A percentile compares a stretch with the other conserved stretches of the same genome.
Conservation (phyloP, 345 rosid species). For the Melaleuca alternifolia region DNA sequence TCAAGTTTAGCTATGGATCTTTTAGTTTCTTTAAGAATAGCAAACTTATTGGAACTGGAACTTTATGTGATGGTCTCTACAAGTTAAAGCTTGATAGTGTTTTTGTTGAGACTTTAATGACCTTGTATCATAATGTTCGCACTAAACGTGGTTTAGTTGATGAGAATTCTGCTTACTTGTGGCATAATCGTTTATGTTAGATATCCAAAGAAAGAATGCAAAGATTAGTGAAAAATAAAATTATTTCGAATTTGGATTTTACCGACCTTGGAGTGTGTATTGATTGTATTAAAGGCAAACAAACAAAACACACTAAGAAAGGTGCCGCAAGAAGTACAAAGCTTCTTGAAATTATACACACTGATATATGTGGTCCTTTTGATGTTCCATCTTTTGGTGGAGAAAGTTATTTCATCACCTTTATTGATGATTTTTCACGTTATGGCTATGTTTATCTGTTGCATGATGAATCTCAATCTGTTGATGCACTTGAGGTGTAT, state of each 20-base stretch:
- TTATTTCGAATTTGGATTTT: background rate
- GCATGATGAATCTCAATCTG: background rate
- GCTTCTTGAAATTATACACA: constrained; percentile 1
- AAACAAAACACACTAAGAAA: background rate
- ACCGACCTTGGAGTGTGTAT: background rate
- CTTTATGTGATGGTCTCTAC: constrained; percentile 4
- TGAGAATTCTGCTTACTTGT: background rate
- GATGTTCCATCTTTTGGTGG: background rate
- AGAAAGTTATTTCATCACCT: background rate
- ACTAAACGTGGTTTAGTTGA: background rate
- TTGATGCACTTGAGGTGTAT: background rate
- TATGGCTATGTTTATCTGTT: constrained; percentile 4
- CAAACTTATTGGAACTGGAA: background rate
- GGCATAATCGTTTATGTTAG: background rate
- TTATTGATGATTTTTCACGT: constrained; percentile 7
- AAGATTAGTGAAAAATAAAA: background rate
- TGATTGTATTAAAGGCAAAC: background rate
- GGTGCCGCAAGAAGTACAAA: background rate
- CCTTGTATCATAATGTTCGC: background rate
- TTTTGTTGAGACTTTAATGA: background rate
- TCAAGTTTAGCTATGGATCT: background rate
- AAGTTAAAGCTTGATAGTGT: background rate
- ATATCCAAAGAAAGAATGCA: background rate
- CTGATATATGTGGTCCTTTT: background rate
- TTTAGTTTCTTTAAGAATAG: constrained; percentile 5